Evolutionary conservation across 306 rosid genomes (phyloP).

Genomic region (Psophocarpus tetragonolobus): DNA sequence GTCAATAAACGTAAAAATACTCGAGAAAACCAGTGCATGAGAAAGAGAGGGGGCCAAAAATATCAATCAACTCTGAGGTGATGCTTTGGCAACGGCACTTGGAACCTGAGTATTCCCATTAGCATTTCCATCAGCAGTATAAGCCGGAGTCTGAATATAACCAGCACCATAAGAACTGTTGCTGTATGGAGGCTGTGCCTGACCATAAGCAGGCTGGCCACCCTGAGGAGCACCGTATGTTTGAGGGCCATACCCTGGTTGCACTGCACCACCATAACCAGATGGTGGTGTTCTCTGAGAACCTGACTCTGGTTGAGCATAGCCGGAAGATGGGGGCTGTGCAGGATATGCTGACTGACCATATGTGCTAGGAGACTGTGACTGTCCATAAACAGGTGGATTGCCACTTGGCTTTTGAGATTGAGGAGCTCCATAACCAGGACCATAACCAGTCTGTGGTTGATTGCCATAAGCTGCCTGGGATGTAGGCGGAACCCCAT

Average conservation of each 20-base stretch:
- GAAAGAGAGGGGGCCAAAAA: neutral
- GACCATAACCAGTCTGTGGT: constrained; percentile 70
- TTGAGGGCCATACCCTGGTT: constrained; percentile 72
- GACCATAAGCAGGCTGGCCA: constrained; percentile 75
- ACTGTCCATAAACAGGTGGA: constrained; percentile 65
- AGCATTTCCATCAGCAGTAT: constrained; percentile 54
- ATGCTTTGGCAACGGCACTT: constrained; percentile 66
- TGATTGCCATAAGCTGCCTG: constrained; percentile 82
- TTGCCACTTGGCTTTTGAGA: constrained; percentile 66
- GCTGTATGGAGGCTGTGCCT: constrained; percentile 66
- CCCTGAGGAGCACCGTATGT: constrained; percentile 68
- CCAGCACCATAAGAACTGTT: constrained; percentile 64
- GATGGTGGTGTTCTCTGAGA: constrained; percentile 64
- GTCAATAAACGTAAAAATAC: constrained; percentile 21
- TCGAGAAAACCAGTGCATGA: neutral
- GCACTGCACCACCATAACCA: constrained; percentile 58
- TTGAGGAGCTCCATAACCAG: constrained; percentile 75
- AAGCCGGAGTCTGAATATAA: constrained; percentile 65
- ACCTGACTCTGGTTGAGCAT: constrained; percentile 69
- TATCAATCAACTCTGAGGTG: constrained; percentile 74
- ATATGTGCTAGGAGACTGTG: constrained; percentile 70
- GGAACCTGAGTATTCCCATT: constrained; percentile 47
- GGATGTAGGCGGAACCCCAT: constrained; percentile 72
- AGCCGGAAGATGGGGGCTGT: constrained; percentile 72
- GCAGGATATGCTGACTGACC: constrained; percentile 70